Conservation (phyloP, 129 eudicot genomes). For the Centaurea solstitialis region DNA sequence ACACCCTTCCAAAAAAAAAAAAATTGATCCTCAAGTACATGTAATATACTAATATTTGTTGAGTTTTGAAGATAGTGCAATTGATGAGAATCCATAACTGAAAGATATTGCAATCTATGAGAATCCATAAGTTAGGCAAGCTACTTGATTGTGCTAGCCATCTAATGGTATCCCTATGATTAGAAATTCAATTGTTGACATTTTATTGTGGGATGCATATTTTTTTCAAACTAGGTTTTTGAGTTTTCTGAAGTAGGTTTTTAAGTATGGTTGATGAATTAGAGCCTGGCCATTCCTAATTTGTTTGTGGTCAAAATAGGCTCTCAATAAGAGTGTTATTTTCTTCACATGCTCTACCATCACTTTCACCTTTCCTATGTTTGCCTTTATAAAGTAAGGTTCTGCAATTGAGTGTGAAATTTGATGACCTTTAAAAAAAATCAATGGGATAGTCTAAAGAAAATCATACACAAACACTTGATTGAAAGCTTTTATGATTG, state of each 20-base stretch:
- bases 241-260: background rate
- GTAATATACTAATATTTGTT: background rate
- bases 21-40: constrained; percentile 11
- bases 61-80: background rate
- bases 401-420: constrained; percentile 3
- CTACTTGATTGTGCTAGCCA: background rate
- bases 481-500: constrained; percentile 10
- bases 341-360: constrained; percentile 25
- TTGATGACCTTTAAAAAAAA: constrained; percentile 2
- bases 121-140: constrained; percentile 16
- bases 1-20: too few species aligned
- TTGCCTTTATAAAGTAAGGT: constrained; percentile 26
- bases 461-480: background rate
- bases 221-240: background rate
- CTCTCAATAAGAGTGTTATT: constrained; percentile 20
- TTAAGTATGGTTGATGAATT: constrained; percentile 7
- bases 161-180: constrained; percentile 31
- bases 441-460: background rate
- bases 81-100: background rate
- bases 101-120: background rate
- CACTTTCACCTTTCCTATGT: constrained; percentile 31
- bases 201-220: constrained; percentile 12
- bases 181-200: constrained; percentile 13
- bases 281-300: constrained; percentile 19
- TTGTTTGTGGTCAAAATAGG: constrained; percentile 25